These are phyloP conservation scores for Eucalyptus virginea DNA, from an alignment of 345 rosid genomes.

Conservation along the genomic window DNA sequence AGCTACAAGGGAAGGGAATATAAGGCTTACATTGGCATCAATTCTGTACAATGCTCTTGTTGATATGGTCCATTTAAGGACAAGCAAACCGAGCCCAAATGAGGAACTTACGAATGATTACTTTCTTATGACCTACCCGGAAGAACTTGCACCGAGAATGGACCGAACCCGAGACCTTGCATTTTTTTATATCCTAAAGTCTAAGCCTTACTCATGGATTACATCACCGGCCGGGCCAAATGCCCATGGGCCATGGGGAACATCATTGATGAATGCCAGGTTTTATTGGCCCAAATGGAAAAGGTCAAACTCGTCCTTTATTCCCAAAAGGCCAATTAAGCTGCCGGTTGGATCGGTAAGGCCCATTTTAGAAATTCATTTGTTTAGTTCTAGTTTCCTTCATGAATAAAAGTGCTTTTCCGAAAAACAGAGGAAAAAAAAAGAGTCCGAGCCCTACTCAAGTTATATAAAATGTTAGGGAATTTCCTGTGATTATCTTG, in stretches of 20 bases:
- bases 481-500: background rate
- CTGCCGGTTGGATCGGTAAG: background rate
- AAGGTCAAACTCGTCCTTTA: background rate
- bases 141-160: background rate
- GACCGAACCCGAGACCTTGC: background rate
- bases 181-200: background rate
- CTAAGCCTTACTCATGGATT: background rate
- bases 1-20: constrained; percentile 6
- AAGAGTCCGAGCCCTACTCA: background rate
- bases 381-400: background rate
- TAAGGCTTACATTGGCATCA: constrained; percentile 30
- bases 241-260: background rate
- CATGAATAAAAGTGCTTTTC: background rate
- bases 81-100: rapidly evolving
- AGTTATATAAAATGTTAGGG: background rate
- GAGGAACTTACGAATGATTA: rapidly evolving
- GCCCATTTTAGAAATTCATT: background rate
- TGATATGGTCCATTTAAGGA: background rate
- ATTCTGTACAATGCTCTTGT: background rate
- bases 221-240: background rate
- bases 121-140: background rate
- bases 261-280: background rate
- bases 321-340: background rate
- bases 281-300: background rate
- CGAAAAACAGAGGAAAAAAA: background rate